A percentile compares a stretch with the other conserved stretches of the same genome.
Conservation (phyloP, 441 rosid genomes). For the Omphalea diandra region DNA sequence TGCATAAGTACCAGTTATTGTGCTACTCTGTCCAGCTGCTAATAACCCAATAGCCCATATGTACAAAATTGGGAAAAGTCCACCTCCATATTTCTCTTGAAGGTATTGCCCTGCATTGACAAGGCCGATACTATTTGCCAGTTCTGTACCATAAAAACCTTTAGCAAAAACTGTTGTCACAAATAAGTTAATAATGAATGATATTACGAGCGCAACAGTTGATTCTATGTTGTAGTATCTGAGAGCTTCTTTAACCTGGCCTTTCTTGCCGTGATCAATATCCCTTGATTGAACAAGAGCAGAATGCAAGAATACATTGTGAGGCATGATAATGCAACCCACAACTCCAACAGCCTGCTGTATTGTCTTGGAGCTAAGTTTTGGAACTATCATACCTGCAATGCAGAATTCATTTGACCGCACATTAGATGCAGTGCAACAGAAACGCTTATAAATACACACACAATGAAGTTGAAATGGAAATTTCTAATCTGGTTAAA, state of each 20-base stretch:
- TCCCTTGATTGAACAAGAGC: slow-evolving; percentile 94
- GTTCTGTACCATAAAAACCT: slow-evolving; percentile 78
- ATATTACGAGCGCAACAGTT: slow-evolving; percentile 56
- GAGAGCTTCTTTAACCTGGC: slow-evolving; percentile 76
- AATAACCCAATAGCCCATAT: slow-evolving; percentile 86
- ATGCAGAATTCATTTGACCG: slow-evolving; percentile 12
- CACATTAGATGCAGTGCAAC: slow-evolving; percentile 2
- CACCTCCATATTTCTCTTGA: slow-evolving; percentile 79
- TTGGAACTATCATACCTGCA: slow-evolving; percentile 75
- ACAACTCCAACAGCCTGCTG: slow-evolving; percentile 89
- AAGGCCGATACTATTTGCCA: slow-evolving; percentile 68
- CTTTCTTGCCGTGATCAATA: slow-evolving; percentile 52
- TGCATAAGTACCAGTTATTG: slow-evolving; percentile 87
- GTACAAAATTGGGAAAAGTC: slow-evolving; percentile 72
- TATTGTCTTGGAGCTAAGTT: slow-evolving; percentile 79
- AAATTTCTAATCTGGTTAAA: neutral
- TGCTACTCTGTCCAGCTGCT: slow-evolving; percentile 97
- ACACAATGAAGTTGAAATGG: neutral
- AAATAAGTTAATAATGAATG: slow-evolving; percentile 81
- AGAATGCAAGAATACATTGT: slow-evolving; percentile 89
- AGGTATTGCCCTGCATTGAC: slow-evolving; percentile 82
- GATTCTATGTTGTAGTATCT: slow-evolving; percentile 87
- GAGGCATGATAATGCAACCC: slow-evolving; percentile 96
- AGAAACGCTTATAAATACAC: neutral
- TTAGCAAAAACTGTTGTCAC: slow-evolving; percentile 87